A percentile compares a stretch with the other conserved stretches of the same genome.
phyloP scores from a whole-genome alignment of 352 stramenopile genomes.

The Pythium volutum region DNA sequence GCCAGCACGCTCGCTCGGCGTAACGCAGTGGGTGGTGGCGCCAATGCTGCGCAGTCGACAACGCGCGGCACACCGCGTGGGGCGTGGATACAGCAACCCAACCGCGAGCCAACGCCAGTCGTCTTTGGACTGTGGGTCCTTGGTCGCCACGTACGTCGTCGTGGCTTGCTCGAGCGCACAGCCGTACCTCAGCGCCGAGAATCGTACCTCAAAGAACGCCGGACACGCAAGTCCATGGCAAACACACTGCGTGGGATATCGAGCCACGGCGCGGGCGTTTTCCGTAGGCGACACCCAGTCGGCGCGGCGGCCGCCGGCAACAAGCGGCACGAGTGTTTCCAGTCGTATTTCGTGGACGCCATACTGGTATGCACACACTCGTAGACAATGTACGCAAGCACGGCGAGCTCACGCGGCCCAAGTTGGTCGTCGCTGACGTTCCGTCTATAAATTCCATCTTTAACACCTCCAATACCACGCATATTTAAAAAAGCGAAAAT shows the following conservation, averaged over 20 bases:
- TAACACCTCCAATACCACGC: too few relatives aligned
- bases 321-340: background rate
- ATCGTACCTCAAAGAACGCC: background rate
- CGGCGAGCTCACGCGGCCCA: slow-evolving; percentile 4
- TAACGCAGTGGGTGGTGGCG: background rate
- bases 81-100: slow-evolving; percentile 21
- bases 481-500: too few relatives aligned
- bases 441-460: too few relatives aligned
- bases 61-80: slow-evolving; percentile 6
- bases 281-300: background rate
- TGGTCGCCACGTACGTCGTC: background rate
- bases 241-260: background rate
- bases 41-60: slow-evolving; percentile 8
- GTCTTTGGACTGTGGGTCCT: background rate
- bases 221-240: background rate
- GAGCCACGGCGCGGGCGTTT: background rate
- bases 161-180: slow-evolving; percentile 1
- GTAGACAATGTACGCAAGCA: slow-evolving; percentile 12
- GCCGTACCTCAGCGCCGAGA: slow-evolving; percentile 10
- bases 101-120: slow-evolving; percentile 22
- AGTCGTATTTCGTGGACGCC: slow-evolving; percentile 1
- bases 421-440: slow-evolving; percentile 3
- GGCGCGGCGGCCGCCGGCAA: background rate
- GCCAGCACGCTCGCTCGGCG: background rate
- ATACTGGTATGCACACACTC: slow-evolving; percentile 4